A percentile compares a stretch with the other conserved stretches of the same genome.
phyloP scores from a whole-genome alignment of 2,329 filamentous ascomycete genomes.

The Rhinocladiella similis region DNA sequence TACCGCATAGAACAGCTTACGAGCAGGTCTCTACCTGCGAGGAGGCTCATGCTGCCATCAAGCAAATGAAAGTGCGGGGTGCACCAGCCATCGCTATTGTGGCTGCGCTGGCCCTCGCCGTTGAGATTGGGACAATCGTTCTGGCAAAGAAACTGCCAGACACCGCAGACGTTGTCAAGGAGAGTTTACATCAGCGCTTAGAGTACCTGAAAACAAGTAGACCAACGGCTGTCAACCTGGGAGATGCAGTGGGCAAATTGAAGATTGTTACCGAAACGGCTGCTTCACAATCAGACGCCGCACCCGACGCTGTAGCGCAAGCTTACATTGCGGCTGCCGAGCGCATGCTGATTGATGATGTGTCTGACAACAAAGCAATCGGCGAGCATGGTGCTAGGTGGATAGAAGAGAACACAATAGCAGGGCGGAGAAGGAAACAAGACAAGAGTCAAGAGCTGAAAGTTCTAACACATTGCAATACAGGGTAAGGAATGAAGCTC shows the following conservation, averaged over 20 bases:
- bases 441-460: slow-evolving; percentile 56
- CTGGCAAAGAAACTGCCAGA: slow-evolving; percentile 44
- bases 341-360: slow-evolving; percentile 81
- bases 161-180: slow-evolving; percentile 55
- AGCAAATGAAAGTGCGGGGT: slow-evolving; percentile 65
- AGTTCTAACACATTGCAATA: slow-evolving; percentile 98
- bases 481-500: slow-evolving; percentile 60
- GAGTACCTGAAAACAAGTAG: slow-evolving; percentile 86
- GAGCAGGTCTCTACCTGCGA: slow-evolving; percentile 54
- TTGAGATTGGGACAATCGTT: slow-evolving; percentile 64
- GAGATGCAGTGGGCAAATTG: slow-evolving; percentile 82
- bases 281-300: slow-evolving; percentile 34
- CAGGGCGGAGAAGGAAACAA: slow-evolving; percentile 44
- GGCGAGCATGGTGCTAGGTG: slow-evolving; percentile 81
- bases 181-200: slow-evolving; percentile 73
- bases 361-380: slow-evolving; percentile 83
- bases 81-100: slow-evolving; percentile 98
- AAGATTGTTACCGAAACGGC: slow-evolving; percentile 60
- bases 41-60: slow-evolving; percentile 67
- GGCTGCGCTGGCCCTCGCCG: slow-evolving; percentile 83
- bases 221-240: slow-evolving; percentile 92
- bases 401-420: slow-evolving; percentile 63
- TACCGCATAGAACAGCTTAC: slow-evolving; percentile 61
- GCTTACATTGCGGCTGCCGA: slow-evolving; percentile 80
- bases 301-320: slow-evolving; percentile 55